phyloP scores from a whole-genome alignment of 208 protist genomes.

The Naegleria fowleri region DNA sequence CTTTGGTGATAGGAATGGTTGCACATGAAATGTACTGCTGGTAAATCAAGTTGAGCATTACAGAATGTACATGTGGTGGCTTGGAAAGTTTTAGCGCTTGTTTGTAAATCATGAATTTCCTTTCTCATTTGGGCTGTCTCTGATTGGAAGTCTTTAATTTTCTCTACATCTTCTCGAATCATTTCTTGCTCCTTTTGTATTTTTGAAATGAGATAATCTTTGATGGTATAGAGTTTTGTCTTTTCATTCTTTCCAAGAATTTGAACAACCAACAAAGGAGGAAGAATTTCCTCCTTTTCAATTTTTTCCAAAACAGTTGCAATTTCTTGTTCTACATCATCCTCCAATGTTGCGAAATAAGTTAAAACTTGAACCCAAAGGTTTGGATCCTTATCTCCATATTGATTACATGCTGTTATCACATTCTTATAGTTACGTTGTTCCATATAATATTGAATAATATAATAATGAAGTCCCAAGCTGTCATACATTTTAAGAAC shows the following conservation, averaged over 20 bases:
- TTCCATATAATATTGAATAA: slow-evolving; percentile 78
- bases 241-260: slow-evolving; percentile 56
- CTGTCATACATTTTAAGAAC: slow-evolving; percentile 75
- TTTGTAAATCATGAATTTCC: slow-evolving; percentile 36
- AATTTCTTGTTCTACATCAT: slow-evolving; percentile 50
- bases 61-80: slow-evolving; percentile 69
- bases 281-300: slow-evolving; percentile 69
- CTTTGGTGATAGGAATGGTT: slow-evolving; percentile 80
- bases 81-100: slow-evolving; percentile 72
- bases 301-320: slow-evolving; percentile 63
- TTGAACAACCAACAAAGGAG: slow-evolving; percentile 79
- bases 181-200: slow-evolving; percentile 48
- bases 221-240: slow-evolving; percentile 62
- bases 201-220: slow-evolving; percentile 67
- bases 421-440: slow-evolving; percentile 55
- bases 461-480: slow-evolving; percentile 64
- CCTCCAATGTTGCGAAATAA: slow-evolving; percentile 55
- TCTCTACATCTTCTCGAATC: slow-evolving; percentile 33
- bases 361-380: slow-evolving; percentile 79
- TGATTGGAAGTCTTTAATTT: slow-evolving; percentile 14
- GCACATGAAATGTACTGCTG: slow-evolving; percentile 86
- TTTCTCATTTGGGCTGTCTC: slow-evolving; percentile 25
- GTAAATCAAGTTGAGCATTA: slow-evolving; percentile 71
- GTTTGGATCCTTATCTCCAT: slow-evolving; percentile 45
- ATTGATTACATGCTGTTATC: slow-evolving; percentile 56